Evolutionary conservation across 305 asterid species (phyloP).

Genomic region (Fraxinus greggii): DNA sequence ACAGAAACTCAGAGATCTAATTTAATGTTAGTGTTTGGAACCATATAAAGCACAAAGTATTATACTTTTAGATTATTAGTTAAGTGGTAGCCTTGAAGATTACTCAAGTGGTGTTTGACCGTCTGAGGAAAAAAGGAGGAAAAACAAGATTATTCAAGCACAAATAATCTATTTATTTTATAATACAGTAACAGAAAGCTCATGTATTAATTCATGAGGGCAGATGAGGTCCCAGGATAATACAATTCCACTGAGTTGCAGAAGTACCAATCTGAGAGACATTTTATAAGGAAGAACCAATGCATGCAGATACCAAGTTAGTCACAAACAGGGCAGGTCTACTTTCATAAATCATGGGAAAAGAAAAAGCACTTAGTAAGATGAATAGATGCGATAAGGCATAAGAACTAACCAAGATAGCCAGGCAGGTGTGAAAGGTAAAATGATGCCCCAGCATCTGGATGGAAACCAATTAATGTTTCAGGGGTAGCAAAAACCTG

Average conservation of each 20-base stretch:
- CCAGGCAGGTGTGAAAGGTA: constrained; percentile 95
- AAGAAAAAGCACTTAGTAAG: background rate
- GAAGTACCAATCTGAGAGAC: constrained; percentile 1
- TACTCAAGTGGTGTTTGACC: background rate
- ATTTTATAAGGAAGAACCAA: background rate
- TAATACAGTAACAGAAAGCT: background rate
- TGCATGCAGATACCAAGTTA: constrained; percentile 12
- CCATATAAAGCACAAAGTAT: background rate
- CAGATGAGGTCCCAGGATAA: constrained; percentile 5
- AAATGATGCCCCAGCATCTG: constrained; percentile 98
- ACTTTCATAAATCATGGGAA: background rate
- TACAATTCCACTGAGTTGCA: constrained; percentile 2
- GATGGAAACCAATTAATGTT: constrained; percentile 91
- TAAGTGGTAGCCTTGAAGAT: background rate
- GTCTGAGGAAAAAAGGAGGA: background rate
- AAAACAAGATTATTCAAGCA: constrained; percentile 7
- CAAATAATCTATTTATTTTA: background rate
- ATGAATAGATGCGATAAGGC: background rate
- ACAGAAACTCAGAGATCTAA: background rate
- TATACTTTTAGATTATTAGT: background rate
- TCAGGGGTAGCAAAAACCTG: constrained; percentile 96
- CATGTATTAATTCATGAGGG: constrained; percentile 7
- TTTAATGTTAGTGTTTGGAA: background rate
- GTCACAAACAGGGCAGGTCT: background rate
- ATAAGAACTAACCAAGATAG: constrained; percentile 57